Evolutionary conservation across 2,329 filamentous ascomycete species (phyloP).

Genomic region (Pseudopithomyces maydicus): DNA sequence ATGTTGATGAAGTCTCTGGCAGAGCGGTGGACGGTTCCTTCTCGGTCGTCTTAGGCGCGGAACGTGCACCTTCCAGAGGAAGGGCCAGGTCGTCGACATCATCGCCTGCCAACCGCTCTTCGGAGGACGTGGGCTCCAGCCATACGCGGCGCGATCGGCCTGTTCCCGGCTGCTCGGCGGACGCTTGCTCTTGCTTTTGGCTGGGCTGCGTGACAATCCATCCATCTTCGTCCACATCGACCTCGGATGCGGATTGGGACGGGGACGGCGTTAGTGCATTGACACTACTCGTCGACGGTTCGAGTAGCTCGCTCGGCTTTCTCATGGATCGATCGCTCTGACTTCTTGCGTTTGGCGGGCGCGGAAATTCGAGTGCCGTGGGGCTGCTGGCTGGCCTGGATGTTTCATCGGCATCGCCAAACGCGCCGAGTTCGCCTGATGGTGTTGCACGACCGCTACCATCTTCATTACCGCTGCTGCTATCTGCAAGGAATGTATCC

Average conservation of each 20-base stretch:
- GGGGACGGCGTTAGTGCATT: constrained; percentile 20
- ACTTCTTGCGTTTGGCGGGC: constrained; percentile 13
- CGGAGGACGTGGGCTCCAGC: constrained; percentile 46
- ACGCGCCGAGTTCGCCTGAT: constrained; percentile 24
- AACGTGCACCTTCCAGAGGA: constrained; percentile 45
- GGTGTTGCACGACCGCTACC: constrained; percentile 43
- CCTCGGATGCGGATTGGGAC: constrained; percentile 38
- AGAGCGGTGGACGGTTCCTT: constrained; percentile 38
- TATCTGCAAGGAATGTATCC: constrained; percentile 59
- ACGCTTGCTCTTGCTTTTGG: constrained; percentile 23
- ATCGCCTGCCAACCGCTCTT: constrained; percentile 35
- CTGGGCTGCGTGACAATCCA: constrained; percentile 43
- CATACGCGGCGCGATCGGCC: constrained; percentile 43
- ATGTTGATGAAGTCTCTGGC: constrained; percentile 46
- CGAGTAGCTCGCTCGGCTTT: constrained; percentile 29
- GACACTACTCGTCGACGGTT: constrained; percentile 21
- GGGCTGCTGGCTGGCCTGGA: constrained; percentile 38
- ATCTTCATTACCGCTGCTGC: constrained; percentile 57
- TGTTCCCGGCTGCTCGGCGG: constrained; percentile 19
- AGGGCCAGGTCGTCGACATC: constrained; percentile 39
- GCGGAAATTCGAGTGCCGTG: constrained; percentile 27
- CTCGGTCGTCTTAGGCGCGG: constrained; percentile 42
- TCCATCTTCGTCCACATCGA: constrained; percentile 40
- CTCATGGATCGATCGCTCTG: constrained; percentile 29
- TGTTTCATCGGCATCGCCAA: constrained; percentile 30